Base-by-base conservation (phyloP, 768 basidiomycete genomes). In the Polyporus arcularius region DNA sequence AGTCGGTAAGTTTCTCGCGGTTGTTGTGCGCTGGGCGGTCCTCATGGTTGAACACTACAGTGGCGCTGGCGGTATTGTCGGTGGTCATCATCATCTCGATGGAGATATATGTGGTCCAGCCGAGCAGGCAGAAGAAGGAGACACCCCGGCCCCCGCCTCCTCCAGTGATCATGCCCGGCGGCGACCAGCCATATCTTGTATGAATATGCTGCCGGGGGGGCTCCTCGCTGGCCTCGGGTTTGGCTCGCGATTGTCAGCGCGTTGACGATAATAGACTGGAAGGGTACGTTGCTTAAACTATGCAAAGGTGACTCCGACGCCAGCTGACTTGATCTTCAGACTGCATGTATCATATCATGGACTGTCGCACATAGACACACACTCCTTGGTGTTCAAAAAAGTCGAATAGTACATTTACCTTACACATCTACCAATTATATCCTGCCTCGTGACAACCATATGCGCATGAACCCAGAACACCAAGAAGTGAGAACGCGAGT, bases 1-100 rank as follows among this genome's bases (percentile, higher is more conserved):
- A 56, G 90, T 94, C 55, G 77, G 91, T 90, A 66, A 72, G 85
- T 82, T 11, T 11, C 10, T n/a, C 7, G 30, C 31, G 15, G 9
- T n/a, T 18, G 1, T 18, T 2, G 31, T 41, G n/a, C 52, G 2
- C 30, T n/a, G 47, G 3, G 7, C 45, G 26, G 39, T 43, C n/a
- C 21, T 26, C 18, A 39, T 15, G 43, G 10, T 18, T 15, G 11
- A 21, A 40, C 11, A 28, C 12, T 39, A 12, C 54, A 92, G 90
- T 81, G 38, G 82, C 88, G 2, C 77, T 92, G 28, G 75, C 80
- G 28, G 84, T 78, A 8, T 89, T 92, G 65, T 76, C 87, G n/a
- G 55, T 89, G n/a, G 76, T 85, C 60, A 88, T 89, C 62, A 78
- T 93, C 65, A 63, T 90, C 47, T 75, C 78, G 41, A 87, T 91